Base-by-base conservation (phyloP, 768 basidiomycete species). In the Tubosaeta brunneosetosa region DNA sequence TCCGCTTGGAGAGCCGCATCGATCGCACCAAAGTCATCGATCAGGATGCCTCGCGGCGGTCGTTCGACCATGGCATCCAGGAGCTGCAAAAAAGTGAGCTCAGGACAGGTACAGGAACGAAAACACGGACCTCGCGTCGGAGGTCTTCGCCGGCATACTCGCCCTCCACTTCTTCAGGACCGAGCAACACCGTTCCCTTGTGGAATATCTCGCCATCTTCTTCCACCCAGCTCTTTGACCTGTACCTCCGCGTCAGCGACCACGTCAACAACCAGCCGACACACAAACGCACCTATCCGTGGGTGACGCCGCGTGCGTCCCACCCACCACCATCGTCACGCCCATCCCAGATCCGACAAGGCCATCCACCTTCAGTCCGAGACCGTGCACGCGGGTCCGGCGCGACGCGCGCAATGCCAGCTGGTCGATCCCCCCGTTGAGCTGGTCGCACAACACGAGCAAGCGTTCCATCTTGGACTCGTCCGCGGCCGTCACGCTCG, bases 171-270 rank as follows among this genome's bases (percentile, higher is more conserved):
- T 94, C 91, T 60, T 88, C 90, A 8, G 83, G 83, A 1, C 85
- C 85, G 9, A 91, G 74, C 17, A 97, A 73, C 4, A 85, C 86
- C 10, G 79, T 83, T 0, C 94, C 93, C 64, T 95, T 94, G 38
- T 94, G 77, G 74, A 97, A 97, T 37, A 98, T 88, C 70, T 98
- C 95, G 0, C 93, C 93, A 66, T 99, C 97, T 66, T 98, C 97
- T 50, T 84, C 89, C 0, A 94, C 87, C 86, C 89, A 91, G 47
- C 77, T 83, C 57, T 83, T 76, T 25, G 87, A 88, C 44, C 89
- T 87, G 47, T 17, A 2, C 14, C 16, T 17, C 44, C 31, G 6
- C 43, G 10, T 14, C 27, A 16, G 0, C 13, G 44, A 40, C 17
- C 25, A 58, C 29, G 4, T 22, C 52, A 17, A 33, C 37, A 49